These are phyloP conservation scores for Cercospora canescens DNA, from an alignment of 2,329 filamentous ascomycete genomes.

Conservation along the genomic window DNA sequence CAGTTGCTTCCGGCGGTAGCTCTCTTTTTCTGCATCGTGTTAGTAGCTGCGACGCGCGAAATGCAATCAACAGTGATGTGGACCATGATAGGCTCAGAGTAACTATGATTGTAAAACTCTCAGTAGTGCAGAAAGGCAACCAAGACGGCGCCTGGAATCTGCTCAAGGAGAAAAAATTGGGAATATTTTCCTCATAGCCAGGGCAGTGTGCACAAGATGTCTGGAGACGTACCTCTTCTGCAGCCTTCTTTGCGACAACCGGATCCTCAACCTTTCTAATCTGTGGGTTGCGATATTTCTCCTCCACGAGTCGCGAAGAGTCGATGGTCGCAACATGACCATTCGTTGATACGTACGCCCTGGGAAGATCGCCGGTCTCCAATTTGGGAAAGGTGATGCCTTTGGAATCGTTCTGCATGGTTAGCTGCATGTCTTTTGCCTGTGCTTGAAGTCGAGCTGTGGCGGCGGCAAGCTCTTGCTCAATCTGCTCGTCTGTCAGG, in stretches of 20 bases:
- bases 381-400: constrained; percentile 53
- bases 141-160: constrained; percentile 76
- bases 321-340: constrained; percentile 57
- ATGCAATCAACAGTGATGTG: constrained; percentile 8
- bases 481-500: constrained; percentile 64
- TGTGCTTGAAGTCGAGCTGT: constrained; percentile 57
- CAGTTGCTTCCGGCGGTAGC: constrained; percentile 76
- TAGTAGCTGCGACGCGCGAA: constrained; percentile 17
- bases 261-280: constrained; percentile 57
- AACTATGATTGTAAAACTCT: constrained; percentile 72
- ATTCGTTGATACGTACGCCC: constrained; percentile 56
- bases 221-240: constrained; percentile 53
- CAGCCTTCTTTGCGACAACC: constrained; percentile 47
- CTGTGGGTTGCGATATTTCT: constrained; percentile 45
- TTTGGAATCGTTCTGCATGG: constrained; percentile 23
- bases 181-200: constrained; percentile 74
- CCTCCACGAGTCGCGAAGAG: constrained; percentile 50
- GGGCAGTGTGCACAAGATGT: constrained; percentile 28
- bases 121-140: constrained; percentile 70
- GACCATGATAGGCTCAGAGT: constrained; percentile 59
- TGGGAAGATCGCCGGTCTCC: constrained; percentile 47
- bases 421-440: constrained; percentile 31
- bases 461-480: constrained; percentile 63
- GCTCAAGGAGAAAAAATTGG: constrained; percentile 66
- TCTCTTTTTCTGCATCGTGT: constrained; percentile 53